Base-by-base conservation (phyloP, 2,329 filamentous ascomycete genomes). In the Paecilomyces niveus region DNA sequence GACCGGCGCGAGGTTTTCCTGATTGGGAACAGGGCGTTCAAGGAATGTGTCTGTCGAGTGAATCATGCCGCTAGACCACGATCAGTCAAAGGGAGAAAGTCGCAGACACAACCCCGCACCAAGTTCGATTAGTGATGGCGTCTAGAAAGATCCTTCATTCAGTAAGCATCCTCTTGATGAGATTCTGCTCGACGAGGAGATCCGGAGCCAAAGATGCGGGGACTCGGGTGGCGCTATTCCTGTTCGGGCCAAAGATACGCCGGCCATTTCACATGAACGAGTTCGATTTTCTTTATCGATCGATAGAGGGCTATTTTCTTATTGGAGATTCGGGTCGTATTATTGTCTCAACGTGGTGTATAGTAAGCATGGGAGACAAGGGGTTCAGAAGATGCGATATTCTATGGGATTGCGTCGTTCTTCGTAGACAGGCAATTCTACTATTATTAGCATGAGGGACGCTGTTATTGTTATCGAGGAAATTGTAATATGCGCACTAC, bases 161-260 rank as follows among this genome's bases (percentile, higher is more conserved):
- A 18, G 39, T 45, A n/a, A n/a, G 7, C 35, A 7, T 45, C n/a
- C 15, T 18, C 39, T 45, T 18, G 39, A 18, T 29, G 26, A 18
- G 39, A 45, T 45, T 45, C n/a, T 18, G 35, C n/a, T 45, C 7
- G 35, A 45, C 8, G n/a, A 45, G n/a, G 18, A 45, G 26, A 29
- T 29, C 35, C 35, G n/a, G 15, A 45, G 24, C n/a, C n/a, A n/a
- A 4, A 18, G 15, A 18, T 18, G 39, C 39, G 39, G 39, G 39
- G 39, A 45, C 39, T 29, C 7, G 35, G 35, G 8, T 32, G 2
- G 15, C 55, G 50, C 58, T 57, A 57, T 18, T 29, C 53, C 58
- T 13, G 9, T 57, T 49, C 53, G 13, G 52, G 52, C 21, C 52
- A 35, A 50, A 59, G 22, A 39, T 58, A 51, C 55, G 55, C 58